Evolutionary conservation across 106 monocot species (phyloP).

Genomic region (Iris macrosiphon): DNA sequence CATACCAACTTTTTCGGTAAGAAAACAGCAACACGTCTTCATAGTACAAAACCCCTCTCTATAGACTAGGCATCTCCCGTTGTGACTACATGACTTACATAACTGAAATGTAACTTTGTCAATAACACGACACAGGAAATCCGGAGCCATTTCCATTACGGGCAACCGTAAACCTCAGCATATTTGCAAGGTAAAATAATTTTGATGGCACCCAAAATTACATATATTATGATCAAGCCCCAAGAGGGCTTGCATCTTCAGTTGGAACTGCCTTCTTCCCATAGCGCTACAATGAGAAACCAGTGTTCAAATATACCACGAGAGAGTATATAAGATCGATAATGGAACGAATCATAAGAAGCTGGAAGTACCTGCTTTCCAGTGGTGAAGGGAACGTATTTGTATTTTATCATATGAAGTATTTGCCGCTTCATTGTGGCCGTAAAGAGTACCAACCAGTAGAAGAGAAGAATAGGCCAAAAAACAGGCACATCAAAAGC

Average conservation of each 20-base stretch:
- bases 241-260: constrained; percentile 8
- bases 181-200: background rate
- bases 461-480: constrained; percentile 78
- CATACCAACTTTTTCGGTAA: too few species aligned
- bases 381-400: constrained; percentile 67
- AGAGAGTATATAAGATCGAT: background rate
- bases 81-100: too few species aligned
- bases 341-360: background rate
- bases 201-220: background rate
- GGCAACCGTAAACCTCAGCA: too few species aligned
- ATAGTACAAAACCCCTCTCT: too few species aligned
- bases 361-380: constrained; percentile 52
- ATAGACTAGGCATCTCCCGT: too few species aligned
- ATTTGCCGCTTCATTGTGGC: constrained; percentile 78
- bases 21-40: too few species aligned
- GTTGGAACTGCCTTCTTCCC: constrained; percentile 2
- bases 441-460: constrained; percentile 53
- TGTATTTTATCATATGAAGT: constrained; percentile 81
- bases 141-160: too few species aligned
- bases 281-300: constrained; percentile 7
- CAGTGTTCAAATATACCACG: background rate
- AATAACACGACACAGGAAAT: too few species aligned
- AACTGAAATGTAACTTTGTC: too few species aligned
- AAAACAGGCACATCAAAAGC: constrained; percentile 77
- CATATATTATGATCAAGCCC: too few species aligned